Percentiles rank a stretch among this genome's conserved stretches.
These are phyloP conservation scores for Afroboletus lepidellus DNA, from an alignment of 1,284 basidiomycete species.

Conservation along the genomic window DNA sequence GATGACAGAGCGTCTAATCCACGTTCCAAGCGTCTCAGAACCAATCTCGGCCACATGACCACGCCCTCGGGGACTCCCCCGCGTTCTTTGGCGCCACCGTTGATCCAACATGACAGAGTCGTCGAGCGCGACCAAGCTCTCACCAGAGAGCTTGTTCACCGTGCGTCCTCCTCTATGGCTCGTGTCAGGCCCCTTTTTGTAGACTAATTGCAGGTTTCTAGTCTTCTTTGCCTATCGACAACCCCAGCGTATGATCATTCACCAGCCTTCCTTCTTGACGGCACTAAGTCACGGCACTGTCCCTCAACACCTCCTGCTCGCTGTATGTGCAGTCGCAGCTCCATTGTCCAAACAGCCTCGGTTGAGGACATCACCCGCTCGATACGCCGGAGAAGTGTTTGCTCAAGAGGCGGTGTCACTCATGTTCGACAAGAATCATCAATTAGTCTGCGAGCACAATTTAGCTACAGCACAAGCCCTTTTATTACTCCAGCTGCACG, in stretches of 20 bases:
- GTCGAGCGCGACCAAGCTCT: constrained; percentile 58
- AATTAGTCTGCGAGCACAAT: constrained; percentile 51
- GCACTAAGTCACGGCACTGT: constrained; percentile 62
- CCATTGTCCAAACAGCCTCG: constrained; percentile 66
- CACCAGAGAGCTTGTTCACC: constrained; percentile 70
- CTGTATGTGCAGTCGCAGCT: constrained; percentile 73
- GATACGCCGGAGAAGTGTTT: constrained; percentile 68
- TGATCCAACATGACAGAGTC: constrained; percentile 31
- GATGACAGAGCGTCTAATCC: constrained; percentile 29
- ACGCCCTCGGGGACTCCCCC: constrained; percentile 40
- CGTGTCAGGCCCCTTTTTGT: not conserved
- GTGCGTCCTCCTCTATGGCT: constrained; percentile 41
- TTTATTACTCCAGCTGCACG: constrained; percentile 66
- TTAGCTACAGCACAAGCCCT: constrained; percentile 71
- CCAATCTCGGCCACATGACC: constrained; percentile 14
- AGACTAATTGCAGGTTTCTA: constrained; percentile 29
- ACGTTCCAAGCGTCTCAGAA: constrained; percentile 28
- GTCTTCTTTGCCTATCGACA: constrained; percentile 82
- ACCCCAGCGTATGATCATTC: constrained; percentile 69
- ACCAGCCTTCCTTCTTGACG: constrained; percentile 70
- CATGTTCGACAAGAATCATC: constrained; percentile 65
- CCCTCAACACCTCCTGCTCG: constrained; percentile 65
- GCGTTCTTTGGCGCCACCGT: constrained; percentile 37
- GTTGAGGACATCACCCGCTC: constrained; percentile 55
- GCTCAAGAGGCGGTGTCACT: constrained; percentile 63